Conservation (phyloP, 1,284 basidiomycete genomes). For the Sanguinoderma infundibulare region DNA sequence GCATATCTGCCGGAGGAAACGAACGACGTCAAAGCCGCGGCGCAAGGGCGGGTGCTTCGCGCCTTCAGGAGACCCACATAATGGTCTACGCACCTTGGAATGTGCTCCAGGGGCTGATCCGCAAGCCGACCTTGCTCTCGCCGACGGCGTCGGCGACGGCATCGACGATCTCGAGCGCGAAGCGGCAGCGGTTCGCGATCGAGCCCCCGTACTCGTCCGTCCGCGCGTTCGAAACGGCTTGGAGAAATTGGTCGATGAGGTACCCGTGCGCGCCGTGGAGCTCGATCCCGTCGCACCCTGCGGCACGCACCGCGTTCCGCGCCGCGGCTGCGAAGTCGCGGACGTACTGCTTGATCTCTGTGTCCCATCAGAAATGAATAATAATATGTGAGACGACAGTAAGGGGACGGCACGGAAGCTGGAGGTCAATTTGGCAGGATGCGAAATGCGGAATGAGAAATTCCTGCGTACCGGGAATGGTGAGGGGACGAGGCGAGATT, state of each 20-base stretch:
- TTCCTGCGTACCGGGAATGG: conserved; percentile 35
- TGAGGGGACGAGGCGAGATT: conserved; percentile 38
- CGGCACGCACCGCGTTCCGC: conserved; percentile 43
- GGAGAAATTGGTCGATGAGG: conserved; percentile 48
- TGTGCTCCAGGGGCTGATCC: conserved; percentile 56
- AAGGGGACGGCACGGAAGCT: not conserved
- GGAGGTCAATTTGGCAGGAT: too few relatives aligned
- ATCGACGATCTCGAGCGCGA: conserved; percentile 54
- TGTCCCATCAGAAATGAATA: too few relatives aligned
- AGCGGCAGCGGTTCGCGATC: conserved; percentile 56
- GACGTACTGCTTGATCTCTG: conserved; percentile 49
- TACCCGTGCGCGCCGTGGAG: conserved; percentile 41
- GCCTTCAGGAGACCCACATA: too few relatives aligned
- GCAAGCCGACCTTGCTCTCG: conserved; percentile 46
- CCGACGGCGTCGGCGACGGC: conserved; percentile 53
- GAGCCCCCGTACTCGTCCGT: conserved; percentile 65
- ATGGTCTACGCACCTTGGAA: conserved; percentile 46
- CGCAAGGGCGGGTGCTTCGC: too few relatives aligned
- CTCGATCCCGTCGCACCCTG: conserved; percentile 52
- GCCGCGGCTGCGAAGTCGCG: conserved; percentile 43
- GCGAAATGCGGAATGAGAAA: too few relatives aligned
- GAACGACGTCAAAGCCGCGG: too few relatives aligned
- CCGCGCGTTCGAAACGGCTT: conserved; percentile 52
- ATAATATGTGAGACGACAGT: not conserved
- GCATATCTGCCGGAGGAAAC: too few relatives aligned